Evolutionary conservation across 495 filamentous ascomycete species (phyloP).

Genomic region (Talaromyces borbonicus): DNA sequence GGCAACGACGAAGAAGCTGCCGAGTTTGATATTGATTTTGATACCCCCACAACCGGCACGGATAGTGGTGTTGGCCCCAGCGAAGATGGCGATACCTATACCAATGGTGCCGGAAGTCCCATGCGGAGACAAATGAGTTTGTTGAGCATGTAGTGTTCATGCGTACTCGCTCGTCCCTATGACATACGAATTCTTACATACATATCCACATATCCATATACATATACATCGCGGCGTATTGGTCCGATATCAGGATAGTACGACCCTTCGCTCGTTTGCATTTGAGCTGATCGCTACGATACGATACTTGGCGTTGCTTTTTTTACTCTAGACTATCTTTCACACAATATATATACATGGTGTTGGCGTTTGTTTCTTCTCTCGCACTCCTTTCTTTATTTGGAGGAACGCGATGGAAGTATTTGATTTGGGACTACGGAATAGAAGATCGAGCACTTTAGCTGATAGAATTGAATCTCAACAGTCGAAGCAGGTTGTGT

Average conservation of each 20-base stretch:
- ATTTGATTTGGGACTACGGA: too few species aligned
- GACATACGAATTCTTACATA: neutral
- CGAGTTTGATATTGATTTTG: slow-evolving; percentile 73
- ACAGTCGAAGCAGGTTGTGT: too few species aligned
- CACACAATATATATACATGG: too few species aligned
- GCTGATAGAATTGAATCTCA: too few species aligned
- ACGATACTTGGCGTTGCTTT: neutral
- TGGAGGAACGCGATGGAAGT: too few species aligned
- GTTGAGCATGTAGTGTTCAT: slow-evolving; percentile 33
- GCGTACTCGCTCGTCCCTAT: neutral
- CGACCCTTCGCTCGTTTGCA: neutral
- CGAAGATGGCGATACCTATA: slow-evolving; percentile 54
- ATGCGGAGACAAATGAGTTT: slow-evolving; percentile 60
- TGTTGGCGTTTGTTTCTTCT: too few species aligned
- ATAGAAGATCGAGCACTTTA: too few species aligned
- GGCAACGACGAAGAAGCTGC: slow-evolving; percentile 38
- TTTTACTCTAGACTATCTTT: too few species aligned
- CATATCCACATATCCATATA: neutral
- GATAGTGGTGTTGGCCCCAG: slow-evolving; percentile 43
- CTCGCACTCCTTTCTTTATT: too few species aligned
- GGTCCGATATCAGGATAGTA: neutral
- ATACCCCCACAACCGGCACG: slow-evolving; percentile 44
- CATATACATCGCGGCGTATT: neutral
- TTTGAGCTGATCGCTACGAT: too few species aligned
- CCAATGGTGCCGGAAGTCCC: slow-evolving; percentile 49